Evolutionary conservation across 306 rosid species (phyloP).

Genomic region (Begonia loranthoides): DNA sequence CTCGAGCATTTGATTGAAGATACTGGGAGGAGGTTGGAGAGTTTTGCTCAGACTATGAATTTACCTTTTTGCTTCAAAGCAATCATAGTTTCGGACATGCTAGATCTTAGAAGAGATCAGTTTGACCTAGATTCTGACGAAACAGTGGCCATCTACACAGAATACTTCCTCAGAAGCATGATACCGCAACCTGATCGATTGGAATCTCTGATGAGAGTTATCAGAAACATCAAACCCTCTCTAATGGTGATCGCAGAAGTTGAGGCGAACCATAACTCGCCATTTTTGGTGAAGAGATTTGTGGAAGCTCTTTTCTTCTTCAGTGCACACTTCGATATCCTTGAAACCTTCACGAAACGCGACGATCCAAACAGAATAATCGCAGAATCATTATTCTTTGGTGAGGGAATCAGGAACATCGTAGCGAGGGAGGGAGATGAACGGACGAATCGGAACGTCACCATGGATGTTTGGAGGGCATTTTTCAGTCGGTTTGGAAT

Average conservation of each 20-base stretch:
- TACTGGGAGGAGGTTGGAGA: slow-evolving; percentile 17
- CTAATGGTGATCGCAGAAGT: slow-evolving; percentile 37
- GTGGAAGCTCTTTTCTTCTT: slow-evolving; percentile 46
- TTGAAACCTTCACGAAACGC: slow-evolving; percentile 27
- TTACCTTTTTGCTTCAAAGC: slow-evolving; percentile 30
- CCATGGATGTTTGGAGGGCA: slow-evolving; percentile 55
- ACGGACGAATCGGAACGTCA: slow-evolving; percentile 34
- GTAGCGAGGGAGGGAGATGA: slow-evolving; percentile 46
- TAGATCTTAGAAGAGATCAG: slow-evolving; percentile 24
- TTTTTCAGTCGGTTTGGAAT: slow-evolving; percentile 41
- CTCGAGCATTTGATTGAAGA: slow-evolving; percentile 9
- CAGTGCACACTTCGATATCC: slow-evolving; percentile 42
- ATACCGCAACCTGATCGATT: slow-evolving; percentile 28
- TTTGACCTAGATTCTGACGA: slow-evolving; percentile 31
- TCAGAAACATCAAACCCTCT: slow-evolving; percentile 24
- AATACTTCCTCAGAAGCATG: slow-evolving; percentile 16
- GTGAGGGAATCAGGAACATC: slow-evolving; percentile 33
- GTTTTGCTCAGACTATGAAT: slow-evolving; percentile 26
- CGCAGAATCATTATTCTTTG: slow-evolving; percentile 28
- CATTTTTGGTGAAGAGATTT: slow-evolving; percentile 44
- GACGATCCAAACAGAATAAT: slow-evolving; percentile 25
- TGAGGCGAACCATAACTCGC: slow-evolving; percentile 52
- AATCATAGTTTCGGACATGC: slow-evolving; percentile 33
- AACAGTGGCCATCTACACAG: slow-evolving; percentile 25
- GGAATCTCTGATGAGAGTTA: slow-evolving; percentile 32